phyloP scores from a whole-genome alignment of 2,329 filamentous ascomycete genomes.

The Colletotrichum noveboracense region DNA sequence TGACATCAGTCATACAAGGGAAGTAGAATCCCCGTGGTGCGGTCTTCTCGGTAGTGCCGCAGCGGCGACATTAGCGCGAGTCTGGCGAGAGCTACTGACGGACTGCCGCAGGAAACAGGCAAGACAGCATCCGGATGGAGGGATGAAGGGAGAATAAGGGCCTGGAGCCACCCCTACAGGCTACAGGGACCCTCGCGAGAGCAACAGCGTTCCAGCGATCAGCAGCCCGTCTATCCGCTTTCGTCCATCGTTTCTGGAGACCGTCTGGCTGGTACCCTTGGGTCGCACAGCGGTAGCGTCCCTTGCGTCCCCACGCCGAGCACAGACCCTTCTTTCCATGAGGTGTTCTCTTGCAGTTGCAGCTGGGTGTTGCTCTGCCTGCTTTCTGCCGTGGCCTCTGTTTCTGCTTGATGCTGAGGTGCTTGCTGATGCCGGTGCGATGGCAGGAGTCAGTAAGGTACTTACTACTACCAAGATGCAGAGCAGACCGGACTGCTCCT shows the following conservation, averaged over 20 bases:
- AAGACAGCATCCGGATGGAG: not conserved
- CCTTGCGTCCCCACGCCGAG: constrained; percentile 25
- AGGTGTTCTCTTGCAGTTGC: not conserved
- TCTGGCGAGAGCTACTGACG: not conserved
- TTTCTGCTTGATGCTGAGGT: not conserved
- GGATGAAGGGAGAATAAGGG: not conserved
- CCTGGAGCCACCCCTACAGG: not conserved
- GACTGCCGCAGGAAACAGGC: not conserved
- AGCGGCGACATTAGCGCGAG: not conserved
- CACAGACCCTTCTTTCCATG: constrained; percentile 25
- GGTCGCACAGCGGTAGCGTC: constrained; percentile 24
- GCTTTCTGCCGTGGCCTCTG: not conserved
- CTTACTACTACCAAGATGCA: not conserved
- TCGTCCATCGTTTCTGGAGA: constrained; percentile 17
- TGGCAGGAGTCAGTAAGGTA: not conserved
- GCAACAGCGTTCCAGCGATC: constrained; percentile 13
- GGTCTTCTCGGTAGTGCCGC: not conserved
- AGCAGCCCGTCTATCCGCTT: constrained; percentile 17
- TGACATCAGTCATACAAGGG: not conserved
- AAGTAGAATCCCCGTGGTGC: not conserved
- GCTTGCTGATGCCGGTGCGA: not conserved
- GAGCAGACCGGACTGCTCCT: not conserved
- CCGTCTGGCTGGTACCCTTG: constrained; percentile 29
- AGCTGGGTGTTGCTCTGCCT: not conserved
- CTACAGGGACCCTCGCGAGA: not conserved